Base-by-base conservation (phyloP, 345 rosid genomes). In the Excoecaria cochinchinensis region DNA sequence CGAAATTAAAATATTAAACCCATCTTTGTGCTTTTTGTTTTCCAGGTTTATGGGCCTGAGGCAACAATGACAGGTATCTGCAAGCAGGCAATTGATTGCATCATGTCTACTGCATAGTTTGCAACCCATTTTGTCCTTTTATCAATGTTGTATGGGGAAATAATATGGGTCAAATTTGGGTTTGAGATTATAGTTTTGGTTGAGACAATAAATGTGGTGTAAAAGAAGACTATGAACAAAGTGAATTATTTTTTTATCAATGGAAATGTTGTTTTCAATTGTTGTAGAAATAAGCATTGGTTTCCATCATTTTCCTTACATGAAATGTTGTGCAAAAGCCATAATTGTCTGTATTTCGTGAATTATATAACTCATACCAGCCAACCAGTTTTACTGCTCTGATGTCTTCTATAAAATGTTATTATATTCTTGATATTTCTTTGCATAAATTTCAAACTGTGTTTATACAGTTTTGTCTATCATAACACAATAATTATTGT, bases 31-130 rank as follows among this genome's bases (percentile, higher is more conserved):
- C 25, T 4, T 46, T 46, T 31, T 76, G n/a, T 61, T 56, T 48
- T 67, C 6, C 86, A 95, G 98, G 98, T 95, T 58, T 93, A 90
- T 65, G 98, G 99, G 6, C 98, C 98, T 3, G 98, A 95, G 85
- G 93, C 98, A 39, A 93, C 99, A 1, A 95, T 95, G 99, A 95
- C 97, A 0, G 97, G 98, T 76, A 93, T 95, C 63, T 95, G 99
- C 97, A 95, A 95, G 84, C 79, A 87, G 66, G 98, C 99, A 62
- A 95, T 95, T 48, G 97, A 91, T 70, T 93, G 98, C 89, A 82
- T 91, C 72, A 90, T 91, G 95, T 79, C 91, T 4, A 72, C 82
- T 22, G 81, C 87, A 74, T 91, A 80, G 52, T 62, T 40, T 6
- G 16, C 64, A 42, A 14, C 42, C 47, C 24, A 17, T 57, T 74